These are phyloP conservation scores for Astrothelium macrocarpum DNA, from an alignment of 495 filamentous ascomycete genomes.

Conservation along the genomic window DNA sequence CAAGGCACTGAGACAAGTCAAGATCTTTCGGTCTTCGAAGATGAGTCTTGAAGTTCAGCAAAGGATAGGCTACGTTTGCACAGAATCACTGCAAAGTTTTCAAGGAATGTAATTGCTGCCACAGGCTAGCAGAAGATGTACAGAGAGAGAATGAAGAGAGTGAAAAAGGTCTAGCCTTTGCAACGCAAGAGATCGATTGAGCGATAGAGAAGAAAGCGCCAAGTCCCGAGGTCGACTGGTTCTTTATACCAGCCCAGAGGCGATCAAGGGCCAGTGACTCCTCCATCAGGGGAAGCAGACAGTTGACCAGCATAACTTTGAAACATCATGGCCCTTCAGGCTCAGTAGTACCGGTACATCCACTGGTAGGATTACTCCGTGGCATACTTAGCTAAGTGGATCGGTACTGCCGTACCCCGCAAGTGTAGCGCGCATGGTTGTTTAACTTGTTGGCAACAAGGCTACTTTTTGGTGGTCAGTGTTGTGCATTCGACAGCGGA, in stretches of 20 bases:
- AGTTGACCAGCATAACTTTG: neutral
- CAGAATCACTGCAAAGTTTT: slow-evolving; percentile 5
- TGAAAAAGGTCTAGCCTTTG: slow-evolving; percentile 11
- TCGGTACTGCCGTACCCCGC: slow-evolving; percentile 1
- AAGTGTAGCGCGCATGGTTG: neutral
- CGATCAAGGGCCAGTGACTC: slow-evolving; percentile 8
- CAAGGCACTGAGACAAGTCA: slow-evolving; percentile 6
- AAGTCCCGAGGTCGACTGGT: neutral
- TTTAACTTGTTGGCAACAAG: slow-evolving; percentile 1
- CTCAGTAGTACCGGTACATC: neutral
- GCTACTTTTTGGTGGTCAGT: neutral
- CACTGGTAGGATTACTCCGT: neutral
- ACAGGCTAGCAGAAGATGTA: slow-evolving; percentile 22
- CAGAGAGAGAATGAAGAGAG: slow-evolving; percentile 12
- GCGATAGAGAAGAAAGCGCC: slow-evolving; percentile 15
- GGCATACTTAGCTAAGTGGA: neutral
- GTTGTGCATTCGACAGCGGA: neutral
- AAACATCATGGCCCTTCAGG: neutral
- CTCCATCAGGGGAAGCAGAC: neutral
- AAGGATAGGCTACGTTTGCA: slow-evolving; percentile 14
- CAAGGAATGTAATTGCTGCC: slow-evolving; percentile 20
- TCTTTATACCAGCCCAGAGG: slow-evolving; percentile 4
- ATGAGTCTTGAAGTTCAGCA: slow-evolving; percentile 14
- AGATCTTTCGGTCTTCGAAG: slow-evolving; percentile 11
- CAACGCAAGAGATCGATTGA: slow-evolving; percentile 5